Percentiles rank a stretch among this genome's conserved stretches.
Evolutionary conservation across 768 basidiomycete species (phyloP).

Genomic region (Favolaschia claudopus): DNA sequence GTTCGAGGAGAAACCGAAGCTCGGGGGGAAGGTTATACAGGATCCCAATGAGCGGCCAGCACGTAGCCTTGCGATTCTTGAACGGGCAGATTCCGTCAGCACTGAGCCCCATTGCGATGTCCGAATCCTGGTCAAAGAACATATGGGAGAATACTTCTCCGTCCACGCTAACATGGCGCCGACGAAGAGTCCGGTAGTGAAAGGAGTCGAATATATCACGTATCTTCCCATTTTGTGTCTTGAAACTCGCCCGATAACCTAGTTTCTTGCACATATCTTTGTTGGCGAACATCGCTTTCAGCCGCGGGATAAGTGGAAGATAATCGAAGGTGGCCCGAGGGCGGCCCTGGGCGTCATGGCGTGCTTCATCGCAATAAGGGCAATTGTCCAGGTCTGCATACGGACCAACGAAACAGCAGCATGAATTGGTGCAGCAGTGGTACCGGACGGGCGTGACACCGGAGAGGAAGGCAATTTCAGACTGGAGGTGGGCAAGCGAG

Average conservation of each 20-base stretch:
- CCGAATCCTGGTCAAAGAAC: constrained; percentile 41
- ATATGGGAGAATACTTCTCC: constrained; percentile 28
- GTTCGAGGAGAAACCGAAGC: constrained; percentile 36
- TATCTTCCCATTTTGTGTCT: constrained; percentile 15
- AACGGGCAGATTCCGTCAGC: constrained; percentile 48
- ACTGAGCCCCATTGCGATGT: constrained; percentile 47
- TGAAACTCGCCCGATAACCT: constrained; percentile 32
- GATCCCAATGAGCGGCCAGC: constrained; percentile 46
- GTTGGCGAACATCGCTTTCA: constrained; percentile 35
- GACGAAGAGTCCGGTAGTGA: constrained; percentile 33
- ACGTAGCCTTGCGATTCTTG: constrained; percentile 27
- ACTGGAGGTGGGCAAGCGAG: constrained; percentile 4
- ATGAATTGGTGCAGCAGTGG: constrained; percentile 54
- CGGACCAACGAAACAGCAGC: constrained; percentile 45
- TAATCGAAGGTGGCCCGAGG: constrained; percentile 42
- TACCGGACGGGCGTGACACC: constrained; percentile 24
- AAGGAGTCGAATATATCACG: constrained; percentile 46
- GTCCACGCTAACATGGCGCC: constrained; percentile 31
- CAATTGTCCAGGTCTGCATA: constrained; percentile 40
- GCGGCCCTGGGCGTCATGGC: constrained; percentile 26
- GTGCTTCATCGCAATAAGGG: constrained; percentile 42
- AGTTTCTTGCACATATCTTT: constrained; percentile 28
- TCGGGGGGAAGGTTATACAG: constrained; percentile 48
- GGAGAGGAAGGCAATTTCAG: constrained; percentile 1
- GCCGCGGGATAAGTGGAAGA: constrained; percentile 47